These are phyloP conservation scores for Fusarium illudens DNA, from an alignment of 2,329 filamentous ascomycete genomes.

Conservation along the genomic window DNA sequence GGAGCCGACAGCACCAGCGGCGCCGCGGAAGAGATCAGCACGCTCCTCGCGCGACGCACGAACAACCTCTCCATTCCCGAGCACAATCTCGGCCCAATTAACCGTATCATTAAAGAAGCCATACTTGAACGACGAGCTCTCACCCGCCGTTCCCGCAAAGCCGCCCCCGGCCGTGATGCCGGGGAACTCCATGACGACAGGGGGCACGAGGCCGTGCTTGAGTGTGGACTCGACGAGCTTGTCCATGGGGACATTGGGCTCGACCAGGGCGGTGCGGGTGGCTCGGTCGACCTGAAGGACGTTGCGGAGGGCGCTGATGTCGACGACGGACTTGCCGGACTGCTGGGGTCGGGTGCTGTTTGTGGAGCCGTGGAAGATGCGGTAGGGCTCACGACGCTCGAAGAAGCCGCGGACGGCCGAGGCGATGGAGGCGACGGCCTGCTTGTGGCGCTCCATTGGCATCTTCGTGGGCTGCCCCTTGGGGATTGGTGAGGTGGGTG, in stretches of 20 bases:
- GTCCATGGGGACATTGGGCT: constrained; percentile 77
- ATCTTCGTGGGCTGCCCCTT: neutral
- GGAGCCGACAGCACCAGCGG: constrained; percentile 72
- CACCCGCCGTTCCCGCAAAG: constrained; percentile 71
- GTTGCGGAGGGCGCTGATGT: constrained; percentile 71
- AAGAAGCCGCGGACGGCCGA: constrained; percentile 56
- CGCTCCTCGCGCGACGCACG: constrained; percentile 62
- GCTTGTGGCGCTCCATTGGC: constrained; percentile 56
- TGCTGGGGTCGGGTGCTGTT: constrained; percentile 73
- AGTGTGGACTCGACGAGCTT: constrained; percentile 66
- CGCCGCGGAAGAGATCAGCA: constrained; percentile 69
- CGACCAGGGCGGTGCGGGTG: constrained; percentile 66
- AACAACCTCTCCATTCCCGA: constrained; percentile 66
- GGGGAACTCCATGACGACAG: constrained; percentile 75
- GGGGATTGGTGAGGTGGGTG: neutral
- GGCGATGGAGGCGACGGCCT: constrained; percentile 54
- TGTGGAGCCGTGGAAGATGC: constrained; percentile 79
- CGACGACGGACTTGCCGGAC: constrained; percentile 64
- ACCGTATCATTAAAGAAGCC: constrained; percentile 72
- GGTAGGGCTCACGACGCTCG: constrained; percentile 62
- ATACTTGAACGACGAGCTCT: constrained; percentile 73
- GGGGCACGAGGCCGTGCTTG: constrained; percentile 64
- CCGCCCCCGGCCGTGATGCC: constrained; percentile 75
- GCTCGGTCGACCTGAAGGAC: constrained; percentile 67
- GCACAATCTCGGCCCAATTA: constrained; percentile 69